These are phyloP conservation scores for Naematelia encephala DNA, from an alignment of 768 basidiomycete genomes.

Conservation along the genomic window DNA sequence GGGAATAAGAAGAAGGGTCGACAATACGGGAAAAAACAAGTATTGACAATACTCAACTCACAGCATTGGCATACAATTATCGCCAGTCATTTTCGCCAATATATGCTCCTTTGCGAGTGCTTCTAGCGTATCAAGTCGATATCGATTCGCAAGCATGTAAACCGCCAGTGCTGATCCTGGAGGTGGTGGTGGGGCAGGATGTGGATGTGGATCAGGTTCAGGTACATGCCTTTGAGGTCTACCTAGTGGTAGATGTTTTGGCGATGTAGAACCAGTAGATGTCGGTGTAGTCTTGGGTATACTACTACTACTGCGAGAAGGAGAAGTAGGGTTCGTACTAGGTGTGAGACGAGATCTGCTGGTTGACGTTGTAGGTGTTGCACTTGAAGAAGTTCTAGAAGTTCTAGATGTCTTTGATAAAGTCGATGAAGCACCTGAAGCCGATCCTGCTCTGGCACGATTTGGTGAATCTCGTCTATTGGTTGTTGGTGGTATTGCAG, in stretches of 20 bases:
- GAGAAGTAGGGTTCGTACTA: neutral
- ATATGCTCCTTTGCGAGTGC: conserved; percentile 69
- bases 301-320: neutral
- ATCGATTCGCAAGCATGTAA: conserved; percentile 74
- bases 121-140: conserved; percentile 65
- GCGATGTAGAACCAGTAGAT: neutral
- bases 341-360: neutral
- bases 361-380: neutral
- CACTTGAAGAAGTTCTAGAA: neutral
- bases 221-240: neutral
- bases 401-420: neutral
- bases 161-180: conserved; percentile 71
- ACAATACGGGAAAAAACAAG: conserved; percentile 19
- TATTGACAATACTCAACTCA: no score
- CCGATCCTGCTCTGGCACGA: neutral
- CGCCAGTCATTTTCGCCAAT: conserved; percentile 64
- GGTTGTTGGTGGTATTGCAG: neutral
- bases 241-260: no score
- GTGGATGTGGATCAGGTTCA: conserved; percentile 65
- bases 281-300: neutral
- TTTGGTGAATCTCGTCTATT: neutral
- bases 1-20: neutral
- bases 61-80: conserved; percentile 65
- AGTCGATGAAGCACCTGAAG: neutral
- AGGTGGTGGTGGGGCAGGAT: conserved; percentile 62